These are phyloP conservation scores for Boletus huronensis DNA, from an alignment of 768 basidiomycete species.

Conservation along the genomic window DNA sequence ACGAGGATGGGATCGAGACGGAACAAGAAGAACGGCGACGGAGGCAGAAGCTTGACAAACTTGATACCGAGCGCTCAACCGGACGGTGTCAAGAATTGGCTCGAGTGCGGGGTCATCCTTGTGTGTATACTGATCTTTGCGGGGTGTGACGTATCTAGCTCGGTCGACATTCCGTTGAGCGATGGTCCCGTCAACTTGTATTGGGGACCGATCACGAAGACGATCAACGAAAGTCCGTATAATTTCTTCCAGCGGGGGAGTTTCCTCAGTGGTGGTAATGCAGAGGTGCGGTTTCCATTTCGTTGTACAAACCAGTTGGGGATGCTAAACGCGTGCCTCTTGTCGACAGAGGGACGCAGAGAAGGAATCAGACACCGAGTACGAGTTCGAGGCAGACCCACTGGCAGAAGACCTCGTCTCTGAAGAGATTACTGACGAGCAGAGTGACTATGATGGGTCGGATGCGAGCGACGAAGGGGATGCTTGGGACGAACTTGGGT, in stretches of 20 bases:
- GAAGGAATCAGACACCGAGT: conserved; percentile 61
- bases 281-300: conserved; percentile 49
- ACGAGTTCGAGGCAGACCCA: conserved; percentile 57
- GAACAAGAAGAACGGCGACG: conserved; percentile 96
- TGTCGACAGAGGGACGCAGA: conserved; percentile 53
- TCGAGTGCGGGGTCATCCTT: conserved; percentile 61
- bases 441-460: conserved; percentile 52
- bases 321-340: conserved; percentile 36
- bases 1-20: conserved; percentile 98
- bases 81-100: conserved; percentile 98
- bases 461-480: conserved; percentile 55
- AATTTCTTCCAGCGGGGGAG: conserved; percentile 98
- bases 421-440: conserved; percentile 46
- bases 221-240: conserved; percentile 91
- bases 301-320: background rate
- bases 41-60: conserved; percentile 87
- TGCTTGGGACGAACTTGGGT: conserved; percentile 96
- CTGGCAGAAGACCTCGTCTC: conserved; percentile 41
- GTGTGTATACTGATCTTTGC: conserved; percentile 1
- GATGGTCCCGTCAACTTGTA: conserved; percentile 97
- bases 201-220: conserved; percentile 98
- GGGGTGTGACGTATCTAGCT: conserved; percentile 45
- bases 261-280: conserved; percentile 70
- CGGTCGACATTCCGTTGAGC: conserved; percentile 93
- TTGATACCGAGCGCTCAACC: conserved; percentile 86